Base-by-base conservation (phyloP, 2,329 filamentous ascomycete genomes). In the Podosphaera aphanis region DNA sequence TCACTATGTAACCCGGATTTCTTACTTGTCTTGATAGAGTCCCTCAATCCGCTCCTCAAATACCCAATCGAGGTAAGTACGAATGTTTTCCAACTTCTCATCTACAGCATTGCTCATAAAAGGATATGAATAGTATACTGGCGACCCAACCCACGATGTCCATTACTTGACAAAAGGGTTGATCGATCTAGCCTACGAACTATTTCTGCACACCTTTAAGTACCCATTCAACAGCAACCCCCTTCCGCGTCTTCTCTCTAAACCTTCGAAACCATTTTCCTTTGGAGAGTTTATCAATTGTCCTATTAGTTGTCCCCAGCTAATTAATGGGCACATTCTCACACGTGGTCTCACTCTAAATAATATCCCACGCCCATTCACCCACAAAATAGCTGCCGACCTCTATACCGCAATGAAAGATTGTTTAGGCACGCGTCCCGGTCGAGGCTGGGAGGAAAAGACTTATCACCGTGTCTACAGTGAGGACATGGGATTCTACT, bases 51-150 rank as follows among this genome's bases (percentile, higher is more conserved):
- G 13, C 42, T 35, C 21, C 42, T 44, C 8, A 25, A 33, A 36
- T 44, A 44, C 27, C 42, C 42, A n/a, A 44, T 44, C 16, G 27
- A 44, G 18, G 42, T 44, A 44, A 36, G 42, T 36, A 6, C 2
- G 11, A 29, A n/a, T 20, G 20, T 33, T n/a, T 23, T 8, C 10
- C n/a, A 27, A 18, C n/a, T n/a, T 23, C n/a, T 1, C 16, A 20
- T 6, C 19, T 31, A 1, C 27, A 36, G 23, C 16, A 25, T 31
- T 16, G 3, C 25, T 20, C n/a, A 33, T 21, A 1, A 35, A 39
- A 39, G 10, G 10, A 20, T 39, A 25, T 15, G 37, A 23, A 39
- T 19, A 44, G 42, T 33, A 33, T 20, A 35, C 42, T 5, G 25
- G 20, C 31, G 31, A 44, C 10, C 16, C 42, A 33, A 21, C 27